phyloP scores from a whole-genome alignment of 2,329 filamentous ascomycete species.

The Pseudogymnoascus sp. region DNA sequence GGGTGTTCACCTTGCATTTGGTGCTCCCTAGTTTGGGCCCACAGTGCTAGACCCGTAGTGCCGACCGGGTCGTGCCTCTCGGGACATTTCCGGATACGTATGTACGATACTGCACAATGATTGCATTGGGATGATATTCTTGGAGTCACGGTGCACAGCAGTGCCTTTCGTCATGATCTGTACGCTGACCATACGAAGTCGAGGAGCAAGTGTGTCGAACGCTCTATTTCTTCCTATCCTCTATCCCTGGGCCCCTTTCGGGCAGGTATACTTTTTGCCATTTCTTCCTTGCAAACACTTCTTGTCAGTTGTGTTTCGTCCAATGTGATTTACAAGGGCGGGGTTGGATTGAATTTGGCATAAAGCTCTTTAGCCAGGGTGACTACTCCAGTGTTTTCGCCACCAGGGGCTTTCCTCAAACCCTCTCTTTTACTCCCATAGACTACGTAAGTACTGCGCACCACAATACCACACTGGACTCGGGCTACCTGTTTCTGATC shows the following conservation, averaged over 20 bases:
- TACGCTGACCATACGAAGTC: background rate
- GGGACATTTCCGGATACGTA: constrained; percentile 6
- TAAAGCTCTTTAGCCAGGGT: background rate
- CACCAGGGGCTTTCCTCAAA: background rate
- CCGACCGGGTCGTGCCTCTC: constrained; percentile 1
- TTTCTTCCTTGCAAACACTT: background rate
- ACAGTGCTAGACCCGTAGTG: background rate
- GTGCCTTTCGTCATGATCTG: background rate
- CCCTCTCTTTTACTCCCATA: background rate
- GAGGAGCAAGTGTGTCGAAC: background rate
- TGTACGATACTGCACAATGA: background rate
- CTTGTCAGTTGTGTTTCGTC: background rate
- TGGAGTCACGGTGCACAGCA: background rate
- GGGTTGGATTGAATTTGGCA: background rate
- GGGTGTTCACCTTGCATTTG: background rate
- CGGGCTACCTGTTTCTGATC: background rate
- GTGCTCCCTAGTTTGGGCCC: background rate
- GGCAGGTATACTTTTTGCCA: background rate
- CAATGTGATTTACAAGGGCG: background rate
- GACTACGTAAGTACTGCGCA: background rate
- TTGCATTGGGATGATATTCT: background rate
- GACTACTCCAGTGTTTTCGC: background rate
- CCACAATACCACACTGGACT: background rate
- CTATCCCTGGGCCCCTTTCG: background rate
- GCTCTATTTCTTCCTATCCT: background rate